Percentiles rank a stretch among this genome's conserved stretches.
Evolutionary conservation across 176 grass and related monocot species (phyloP).

Genomic region (Oryza punctata): DNA sequence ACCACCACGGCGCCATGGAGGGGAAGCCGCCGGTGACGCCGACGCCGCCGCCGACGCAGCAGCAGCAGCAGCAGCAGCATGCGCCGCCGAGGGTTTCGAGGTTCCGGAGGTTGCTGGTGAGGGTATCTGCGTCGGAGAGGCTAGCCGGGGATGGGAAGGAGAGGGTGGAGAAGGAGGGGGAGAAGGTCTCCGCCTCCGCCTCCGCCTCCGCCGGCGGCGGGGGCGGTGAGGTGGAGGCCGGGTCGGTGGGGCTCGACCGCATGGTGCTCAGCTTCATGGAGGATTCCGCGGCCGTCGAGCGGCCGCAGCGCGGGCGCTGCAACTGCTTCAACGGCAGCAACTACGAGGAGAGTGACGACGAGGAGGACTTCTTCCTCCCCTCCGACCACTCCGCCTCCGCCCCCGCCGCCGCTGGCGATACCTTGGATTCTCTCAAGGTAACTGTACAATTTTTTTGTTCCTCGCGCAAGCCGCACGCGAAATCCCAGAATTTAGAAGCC

Average conservation of each 20-base stretch:
- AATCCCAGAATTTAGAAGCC: background rate
- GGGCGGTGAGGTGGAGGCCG: slow-evolving; percentile 37
- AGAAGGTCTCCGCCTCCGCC: background rate
- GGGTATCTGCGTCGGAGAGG: slow-evolving; percentile 49
- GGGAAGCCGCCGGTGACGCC: slow-evolving; percentile 31
- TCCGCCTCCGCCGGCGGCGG: background rate
- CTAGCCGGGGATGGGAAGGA: slow-evolving; percentile 43
- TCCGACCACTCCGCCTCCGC: slow-evolving; percentile 29
- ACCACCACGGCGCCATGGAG: slow-evolving; percentile 57
- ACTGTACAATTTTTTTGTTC: background rate
- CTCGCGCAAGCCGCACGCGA: background rate
- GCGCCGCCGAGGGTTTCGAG: slow-evolving; percentile 47
- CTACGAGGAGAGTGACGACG: slow-evolving; percentile 74
- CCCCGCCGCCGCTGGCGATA: slow-evolving; percentile 37
- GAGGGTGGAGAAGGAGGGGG: slow-evolving; percentile 50
- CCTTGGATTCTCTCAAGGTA: slow-evolving; percentile 73
- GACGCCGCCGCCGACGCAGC: background rate
- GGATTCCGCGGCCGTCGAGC: slow-evolving; percentile 55
- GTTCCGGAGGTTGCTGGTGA: slow-evolving; percentile 68
- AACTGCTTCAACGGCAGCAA: slow-evolving; percentile 95
- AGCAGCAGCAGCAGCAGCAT: background rate
- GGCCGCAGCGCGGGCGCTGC: slow-evolving; percentile 62
- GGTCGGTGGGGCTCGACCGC: slow-evolving; percentile 66
- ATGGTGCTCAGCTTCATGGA: slow-evolving; percentile 95
- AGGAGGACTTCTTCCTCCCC: slow-evolving; percentile 64